Evolutionary conservation across 2,329 filamentous ascomycete species (phyloP).

Genomic region (Neonectria coccinea): DNA sequence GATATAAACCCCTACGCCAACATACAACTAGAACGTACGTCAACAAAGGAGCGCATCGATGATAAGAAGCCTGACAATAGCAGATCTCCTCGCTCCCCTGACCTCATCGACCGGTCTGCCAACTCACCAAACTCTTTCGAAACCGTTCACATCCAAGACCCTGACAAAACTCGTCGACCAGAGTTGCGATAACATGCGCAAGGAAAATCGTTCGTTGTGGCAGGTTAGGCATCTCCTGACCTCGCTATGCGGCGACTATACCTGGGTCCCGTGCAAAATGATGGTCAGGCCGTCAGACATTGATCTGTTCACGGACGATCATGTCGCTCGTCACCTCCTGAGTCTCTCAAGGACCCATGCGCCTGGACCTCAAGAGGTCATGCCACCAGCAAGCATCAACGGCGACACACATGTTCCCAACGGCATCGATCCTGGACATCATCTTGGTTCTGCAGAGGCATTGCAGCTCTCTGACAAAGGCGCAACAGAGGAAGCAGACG

Average conservation of each 20-base stretch:
- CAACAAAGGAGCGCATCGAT: slow-evolving; percentile 12
- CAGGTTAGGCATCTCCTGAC: slow-evolving; percentile 80
- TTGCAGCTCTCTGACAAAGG: slow-evolving; percentile 28
- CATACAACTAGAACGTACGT: slow-evolving; percentile 76
- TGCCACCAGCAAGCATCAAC: slow-evolving; percentile 35
- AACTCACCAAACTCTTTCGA: slow-evolving; percentile 78
- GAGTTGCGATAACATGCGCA: slow-evolving; percentile 77
- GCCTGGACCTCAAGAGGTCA: slow-evolving; percentile 15
- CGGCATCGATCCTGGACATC: slow-evolving; percentile 16
- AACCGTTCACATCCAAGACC: slow-evolving; percentile 79
- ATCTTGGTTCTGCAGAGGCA: slow-evolving; percentile 16
- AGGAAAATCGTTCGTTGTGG: slow-evolving; percentile 79
- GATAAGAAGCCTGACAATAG: slow-evolving; percentile 44
- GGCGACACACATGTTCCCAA: slow-evolving; percentile 39
- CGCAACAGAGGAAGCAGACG: slow-evolving; percentile 40
- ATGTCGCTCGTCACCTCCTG: slow-evolving; percentile 54
- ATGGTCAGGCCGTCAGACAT: slow-evolving; percentile 69
- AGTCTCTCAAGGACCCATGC: slow-evolving; percentile 43
- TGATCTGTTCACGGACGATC: slow-evolving; percentile 64
- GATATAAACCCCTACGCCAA: slow-evolving; percentile 81
- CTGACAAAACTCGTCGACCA: slow-evolving; percentile 78
- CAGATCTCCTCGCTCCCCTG: slow-evolving; percentile 80
- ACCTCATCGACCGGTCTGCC: slow-evolving; percentile 80
- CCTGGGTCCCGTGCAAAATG: slow-evolving; percentile 71
- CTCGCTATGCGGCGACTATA: slow-evolving; percentile 79